Percentiles rank a stretch among this genome's conserved stretches.
Evolutionary conservation across 805 yeast genomes (phyloP).

Genomic region (Candida maltosa): DNA sequence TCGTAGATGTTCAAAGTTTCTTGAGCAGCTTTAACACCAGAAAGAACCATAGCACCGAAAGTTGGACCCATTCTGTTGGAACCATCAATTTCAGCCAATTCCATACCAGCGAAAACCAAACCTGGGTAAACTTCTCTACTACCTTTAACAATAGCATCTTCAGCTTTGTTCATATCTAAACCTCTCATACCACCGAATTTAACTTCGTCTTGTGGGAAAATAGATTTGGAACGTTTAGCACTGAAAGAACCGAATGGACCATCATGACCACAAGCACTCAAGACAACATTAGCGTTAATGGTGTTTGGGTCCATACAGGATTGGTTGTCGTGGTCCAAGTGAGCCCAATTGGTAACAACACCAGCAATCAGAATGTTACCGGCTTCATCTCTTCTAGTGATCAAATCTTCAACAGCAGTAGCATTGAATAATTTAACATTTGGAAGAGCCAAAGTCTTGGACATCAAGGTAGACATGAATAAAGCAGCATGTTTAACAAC

Average conservation of each 20-base stretch:
- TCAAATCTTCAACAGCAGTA: slow-evolving; percentile 76
- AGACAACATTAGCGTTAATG: slow-evolving; percentile 59
- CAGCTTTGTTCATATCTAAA: slow-evolving; percentile 74
- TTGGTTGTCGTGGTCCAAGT: slow-evolving; percentile 72
- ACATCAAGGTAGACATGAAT: slow-evolving; percentile 67
- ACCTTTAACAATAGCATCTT: slow-evolving; percentile 69
- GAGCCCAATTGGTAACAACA: slow-evolving; percentile 81
- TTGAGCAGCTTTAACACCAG: slow-evolving; percentile 80
- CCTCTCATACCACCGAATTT: slow-evolving; percentile 69
- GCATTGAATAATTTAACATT: slow-evolving; percentile 78
- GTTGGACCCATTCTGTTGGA: slow-evolving; percentile 84
- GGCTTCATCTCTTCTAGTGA: slow-evolving; percentile 59
- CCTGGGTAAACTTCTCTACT: slow-evolving; percentile 67
- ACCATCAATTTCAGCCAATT: slow-evolving; percentile 73
- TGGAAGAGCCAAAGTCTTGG: slow-evolving; percentile 68
- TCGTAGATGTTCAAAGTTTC: slow-evolving; percentile 36
- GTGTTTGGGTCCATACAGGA: slow-evolving; percentile 84
- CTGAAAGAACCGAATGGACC: slow-evolving; percentile 82
- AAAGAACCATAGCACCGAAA: slow-evolving; percentile 76
- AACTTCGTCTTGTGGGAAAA: slow-evolving; percentile 10
- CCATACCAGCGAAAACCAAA: slow-evolving; percentile 73
- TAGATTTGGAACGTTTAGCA: slow-evolving; percentile 58
- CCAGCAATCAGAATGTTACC: slow-evolving; percentile 70
- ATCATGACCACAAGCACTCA: slow-evolving; percentile 78
- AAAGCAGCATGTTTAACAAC: slow-evolving; percentile 80